These are phyloP conservation scores for Dothideomycetidae sp. DNA, from an alignment of 2,329 filamentous ascomycete species.

Conservation along the genomic window DNA sequence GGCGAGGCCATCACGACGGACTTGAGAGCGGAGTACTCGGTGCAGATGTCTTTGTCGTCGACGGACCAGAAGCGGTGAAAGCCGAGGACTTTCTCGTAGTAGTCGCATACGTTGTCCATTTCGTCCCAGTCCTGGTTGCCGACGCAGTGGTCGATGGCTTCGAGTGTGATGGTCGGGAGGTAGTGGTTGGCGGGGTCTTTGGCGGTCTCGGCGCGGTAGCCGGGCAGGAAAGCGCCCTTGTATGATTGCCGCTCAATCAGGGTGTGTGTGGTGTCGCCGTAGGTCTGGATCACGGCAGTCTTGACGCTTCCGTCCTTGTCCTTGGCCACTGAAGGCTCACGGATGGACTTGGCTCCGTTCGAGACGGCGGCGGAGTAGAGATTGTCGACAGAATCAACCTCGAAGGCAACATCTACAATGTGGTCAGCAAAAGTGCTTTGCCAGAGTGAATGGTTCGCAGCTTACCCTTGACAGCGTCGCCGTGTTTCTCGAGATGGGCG, in stretches of 20 bases:
- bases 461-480: constrained; percentile 67
- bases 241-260: constrained; percentile 63
- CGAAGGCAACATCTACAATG: constrained; percentile 67
- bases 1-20: constrained; percentile 80
- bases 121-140: constrained; percentile 94
- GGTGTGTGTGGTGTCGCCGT: constrained; percentile 91
- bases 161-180: constrained; percentile 52
- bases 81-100: constrained; percentile 75
- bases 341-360: constrained; percentile 47
- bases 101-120: constrained; percentile 54
- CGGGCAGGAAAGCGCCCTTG: constrained; percentile 65
- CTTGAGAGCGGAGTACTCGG: constrained; percentile 78
- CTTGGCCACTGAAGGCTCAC: constrained; percentile 39
- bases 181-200: constrained; percentile 32
- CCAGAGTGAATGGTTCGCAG: not conserved
- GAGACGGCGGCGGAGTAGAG: constrained; percentile 63
- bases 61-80: constrained; percentile 98
- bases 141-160: constrained; percentile 86
- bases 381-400: constrained; percentile 74
- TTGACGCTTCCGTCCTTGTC: constrained; percentile 55
- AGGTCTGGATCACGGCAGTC: constrained; percentile 73
- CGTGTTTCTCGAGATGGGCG: constrained; percentile 69
- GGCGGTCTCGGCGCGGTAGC: constrained; percentile 47
- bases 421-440: not conserved
- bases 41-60: constrained; percentile 84